Evolutionary conservation across 257 asterid genomes (phyloP), one percentile per base, ranked within the genome.

Genomic region (Asclepias syriaca): DNA sequence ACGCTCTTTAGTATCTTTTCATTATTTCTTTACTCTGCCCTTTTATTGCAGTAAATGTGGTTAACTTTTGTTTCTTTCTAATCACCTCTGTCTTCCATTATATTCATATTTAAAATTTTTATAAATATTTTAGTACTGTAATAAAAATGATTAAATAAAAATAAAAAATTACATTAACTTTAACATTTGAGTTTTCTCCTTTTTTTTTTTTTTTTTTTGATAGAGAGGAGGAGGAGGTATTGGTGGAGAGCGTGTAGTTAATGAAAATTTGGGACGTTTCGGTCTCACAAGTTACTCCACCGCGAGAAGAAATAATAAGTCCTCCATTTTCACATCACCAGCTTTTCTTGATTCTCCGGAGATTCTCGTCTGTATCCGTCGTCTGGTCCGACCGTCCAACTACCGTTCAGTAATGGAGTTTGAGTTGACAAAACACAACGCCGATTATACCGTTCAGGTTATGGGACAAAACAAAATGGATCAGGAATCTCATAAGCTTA

Each of bases 391-490:
- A 1, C 6, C 19, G 39, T 58, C 19, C 57, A n/a, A 5, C 57
- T 51, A 16, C 57, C 6, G 48, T 43, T 43, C 9, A 15, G 7
- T 8, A 9, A 73, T 51, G 71, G 77, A 65, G 65, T 63, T 64
- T 3, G 71, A 64, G 27, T 64, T 65, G 77, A 73, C 24, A 8
- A 73, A 64, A 14, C 55, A 50, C 37, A 50, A 34, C 6, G 32
- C 70, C 2, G 77, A 73, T 15, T 64, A 65, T 5, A 39, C 65
- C 0, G 71, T 49, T 19, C 46, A 51, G 12, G 71, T 53, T 8
- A 3, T 46, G n/a, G 46, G 50, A 45, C 69, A 58, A 0, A n/a
- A 18, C 29, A 57, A 43, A 58, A 43, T 58, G 68, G 68, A 4
- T 2, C 57, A 11, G 27, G 8, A 15, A 45, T 24, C 57, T 22